A percentile compares a stretch with the other conserved stretches of the same genome.
Evolutionary conservation across 257 asterid genomes (phyloP).

Genomic region (Solanum rostratum): DNA sequence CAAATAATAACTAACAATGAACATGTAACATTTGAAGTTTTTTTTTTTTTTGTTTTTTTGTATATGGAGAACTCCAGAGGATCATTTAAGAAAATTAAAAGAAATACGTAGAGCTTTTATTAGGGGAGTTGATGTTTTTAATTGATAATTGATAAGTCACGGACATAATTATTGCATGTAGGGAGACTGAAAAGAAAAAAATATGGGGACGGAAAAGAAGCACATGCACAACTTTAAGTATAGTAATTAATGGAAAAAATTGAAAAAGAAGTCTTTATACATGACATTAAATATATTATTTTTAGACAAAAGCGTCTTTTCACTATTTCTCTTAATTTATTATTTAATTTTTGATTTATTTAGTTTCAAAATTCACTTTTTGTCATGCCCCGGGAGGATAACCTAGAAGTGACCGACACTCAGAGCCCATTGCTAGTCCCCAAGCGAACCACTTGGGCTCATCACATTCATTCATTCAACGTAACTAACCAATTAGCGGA

Average conservation of each 20-base stretch:
- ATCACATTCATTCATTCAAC: too few relatives aligned
- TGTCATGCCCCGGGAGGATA: too few relatives aligned
- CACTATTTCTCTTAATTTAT: too few relatives aligned
- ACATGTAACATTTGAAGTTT: too few relatives aligned
- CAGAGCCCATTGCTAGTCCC: too few relatives aligned
- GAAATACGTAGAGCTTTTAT: neutral
- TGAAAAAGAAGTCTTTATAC: neutral
- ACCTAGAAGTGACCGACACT: too few relatives aligned
- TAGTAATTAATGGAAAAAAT: neutral
- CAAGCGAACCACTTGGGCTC: too few relatives aligned
- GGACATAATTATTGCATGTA: neutral
- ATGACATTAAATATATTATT: neutral
- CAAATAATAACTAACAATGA: too few relatives aligned
- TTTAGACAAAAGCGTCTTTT: too few relatives aligned
- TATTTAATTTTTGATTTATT: too few relatives aligned
- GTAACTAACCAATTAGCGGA: too few relatives aligned
- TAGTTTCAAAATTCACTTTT: too few relatives aligned
- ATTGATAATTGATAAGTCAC: neutral
- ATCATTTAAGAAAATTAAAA: neutral
- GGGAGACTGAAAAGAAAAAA: neutral
- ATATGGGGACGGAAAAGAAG: neutral
- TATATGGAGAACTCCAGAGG: neutral
- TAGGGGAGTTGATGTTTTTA: neutral
- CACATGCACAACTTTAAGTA: neutral
- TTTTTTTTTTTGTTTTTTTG: neutral